Percentiles rank a stretch among this genome's conserved stretches.
phyloP scores from a whole-genome alignment of 441 rosid genomes.

The Brassica hybrid region DNA sequence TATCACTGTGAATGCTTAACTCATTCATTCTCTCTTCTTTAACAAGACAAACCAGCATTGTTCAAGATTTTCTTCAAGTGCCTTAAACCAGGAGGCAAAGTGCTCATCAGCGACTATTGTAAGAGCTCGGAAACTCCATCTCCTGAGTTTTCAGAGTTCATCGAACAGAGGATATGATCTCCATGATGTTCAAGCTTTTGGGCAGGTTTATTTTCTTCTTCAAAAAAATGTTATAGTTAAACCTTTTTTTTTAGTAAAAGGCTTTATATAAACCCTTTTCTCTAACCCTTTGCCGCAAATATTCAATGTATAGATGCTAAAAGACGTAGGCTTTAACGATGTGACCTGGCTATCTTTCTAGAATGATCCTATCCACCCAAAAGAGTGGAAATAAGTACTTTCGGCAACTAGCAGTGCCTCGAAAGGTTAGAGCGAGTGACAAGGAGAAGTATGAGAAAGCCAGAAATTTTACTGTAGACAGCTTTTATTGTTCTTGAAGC shows the following conservation, averaged over 20 bases:
- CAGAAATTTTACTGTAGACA: too few relatives aligned
- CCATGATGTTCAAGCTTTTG: conserved; percentile 77
- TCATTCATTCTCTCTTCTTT: not conserved
- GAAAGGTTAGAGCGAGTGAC: too few relatives aligned
- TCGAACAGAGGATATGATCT: conserved; percentile 96
- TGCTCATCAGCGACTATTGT: conserved; percentile 95
- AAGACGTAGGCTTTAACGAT: conserved; percentile 76
- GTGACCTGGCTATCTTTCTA: too few relatives aligned
- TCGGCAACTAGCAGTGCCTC: too few relatives aligned
- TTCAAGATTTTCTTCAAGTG: conserved; percentile 89
- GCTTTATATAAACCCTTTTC: not conserved
- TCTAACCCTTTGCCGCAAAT: not conserved
- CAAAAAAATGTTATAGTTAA: not conserved
- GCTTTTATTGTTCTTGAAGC: too few relatives aligned
- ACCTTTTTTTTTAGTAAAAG: too few relatives aligned
- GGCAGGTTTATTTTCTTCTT: conserved; percentile 56
- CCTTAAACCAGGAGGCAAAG: conserved; percentile 96
- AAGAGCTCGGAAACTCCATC: conserved; percentile 70
- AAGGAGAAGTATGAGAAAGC: too few relatives aligned
- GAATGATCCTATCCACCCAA: too few relatives aligned
- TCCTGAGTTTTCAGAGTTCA: conserved; percentile 69
- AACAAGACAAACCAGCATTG: conserved; percentile 88
- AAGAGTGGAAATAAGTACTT: too few relatives aligned
- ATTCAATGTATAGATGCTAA: conserved; percentile 66
- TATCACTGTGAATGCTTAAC: not conserved